Base-by-base conservation (phyloP, 1,284 basidiomycete species). In the Malassezia slooffiae region DNA sequence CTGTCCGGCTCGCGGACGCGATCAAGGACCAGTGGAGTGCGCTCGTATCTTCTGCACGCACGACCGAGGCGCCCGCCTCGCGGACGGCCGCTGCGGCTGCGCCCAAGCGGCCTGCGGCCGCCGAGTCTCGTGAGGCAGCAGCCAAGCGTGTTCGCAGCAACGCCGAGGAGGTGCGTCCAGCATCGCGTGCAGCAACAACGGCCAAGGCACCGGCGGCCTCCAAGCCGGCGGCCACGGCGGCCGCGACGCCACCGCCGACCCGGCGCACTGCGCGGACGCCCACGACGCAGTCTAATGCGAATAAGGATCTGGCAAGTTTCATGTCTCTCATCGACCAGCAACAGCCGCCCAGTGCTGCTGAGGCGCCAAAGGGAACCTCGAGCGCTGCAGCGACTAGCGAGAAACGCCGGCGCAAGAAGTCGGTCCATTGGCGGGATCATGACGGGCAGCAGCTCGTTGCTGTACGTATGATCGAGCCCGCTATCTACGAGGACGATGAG, bases 11-110 rank as follows among this genome's bases (percentile, higher is more conserved):
- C 5, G 57, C 59, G 1, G 34, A 36, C 15, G 41, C 27, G 4
- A 36, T 62, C 29, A 55, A 52, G 33, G 44, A 36, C 5, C 54
- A 54, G 36, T 62, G 59, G 59, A 52, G 43, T 12, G 49, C 53
- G 12, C 24, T 57, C n/a, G 50, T 59, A 21, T 35, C 50, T 1
- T 27, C 29, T 2, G 24, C 26, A 19, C 26, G 26, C 3, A 22
- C n/a, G 9, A 21, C 34, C 4, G 16, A 23, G 12, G 13, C 33
- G 12, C 38, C 27, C n/a, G 32, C 19, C 9, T 31, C 35, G 24
- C 15, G 33, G 24, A 36, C 37, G 15, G 23, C 45, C n/a, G 29
- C 38, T 13, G 20, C 34, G 11, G 22, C 17, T 7, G 5, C 33
- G 21, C n/a, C 40, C 26, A 39, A 39, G n/a, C 38, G 38, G 19